These are phyloP conservation scores for Lolium multiflorum DNA, from an alignment of 176 grass and related monocot genomes.

Conservation along the genomic window DNA sequence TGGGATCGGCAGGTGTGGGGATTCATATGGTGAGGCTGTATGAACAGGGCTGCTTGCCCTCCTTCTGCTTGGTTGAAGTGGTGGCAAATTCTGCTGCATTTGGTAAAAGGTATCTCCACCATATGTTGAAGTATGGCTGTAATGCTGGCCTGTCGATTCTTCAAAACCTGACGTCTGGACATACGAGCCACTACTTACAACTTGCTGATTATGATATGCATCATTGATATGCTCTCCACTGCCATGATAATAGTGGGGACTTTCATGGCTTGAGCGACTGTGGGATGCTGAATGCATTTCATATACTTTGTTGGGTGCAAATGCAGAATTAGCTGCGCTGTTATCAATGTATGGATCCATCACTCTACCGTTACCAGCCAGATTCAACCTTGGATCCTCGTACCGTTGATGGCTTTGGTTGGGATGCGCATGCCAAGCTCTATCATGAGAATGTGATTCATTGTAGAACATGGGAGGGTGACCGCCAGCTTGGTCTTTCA, in stretches of 20 bases:
- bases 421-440: conserved; percentile 54
- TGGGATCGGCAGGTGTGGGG: conserved; percentile 50
- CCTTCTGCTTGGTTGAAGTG: conserved; percentile 73
- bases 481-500: conserved; percentile 65
- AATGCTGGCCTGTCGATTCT: conserved; percentile 54
- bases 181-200: conserved; percentile 44
- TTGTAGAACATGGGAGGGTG: conserved; percentile 60
- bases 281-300: conserved; percentile 57
- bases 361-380: conserved; percentile 51
- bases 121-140: conserved; percentile 68
- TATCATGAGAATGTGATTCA: conserved; percentile 70
- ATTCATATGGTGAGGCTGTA: conserved; percentile 60
- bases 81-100: conserved; percentile 71
- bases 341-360: conserved; percentile 66
- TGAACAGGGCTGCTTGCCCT: conserved; percentile 56
- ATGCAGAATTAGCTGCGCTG: conserved; percentile 62
- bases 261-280: conserved; percentile 59
- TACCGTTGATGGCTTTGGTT: conserved; percentile 63
- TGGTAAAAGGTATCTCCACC: conserved; percentile 81
- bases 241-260: conserved; percentile 55
- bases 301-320: conserved; percentile 60
- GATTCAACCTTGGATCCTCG: conserved; percentile 64
- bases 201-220: conserved; percentile 71
- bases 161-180: conserved; percentile 57
- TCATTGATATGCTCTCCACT: conserved; percentile 55